Evolutionary conservation across 495 filamentous ascomycete species (phyloP).

Genomic region (Pyrenopolyporus hunteri): DNA sequence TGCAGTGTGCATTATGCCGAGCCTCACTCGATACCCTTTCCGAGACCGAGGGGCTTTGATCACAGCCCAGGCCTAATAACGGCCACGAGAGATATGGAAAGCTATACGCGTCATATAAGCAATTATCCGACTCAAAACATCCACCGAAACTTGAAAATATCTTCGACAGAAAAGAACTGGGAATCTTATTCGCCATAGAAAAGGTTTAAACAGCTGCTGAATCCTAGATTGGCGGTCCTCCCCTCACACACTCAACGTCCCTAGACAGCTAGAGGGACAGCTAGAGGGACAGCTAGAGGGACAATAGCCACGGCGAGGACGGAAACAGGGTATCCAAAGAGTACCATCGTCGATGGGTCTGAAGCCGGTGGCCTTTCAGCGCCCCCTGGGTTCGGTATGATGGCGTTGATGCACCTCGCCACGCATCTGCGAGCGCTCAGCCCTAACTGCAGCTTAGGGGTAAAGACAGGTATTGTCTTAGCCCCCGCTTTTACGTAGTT

Average conservation of each 20-base stretch:
- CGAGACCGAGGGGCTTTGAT: too few species aligned
- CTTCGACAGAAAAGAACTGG: not conserved
- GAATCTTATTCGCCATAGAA: not conserved
- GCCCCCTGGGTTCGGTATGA: not conserved
- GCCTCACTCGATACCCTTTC: not conserved
- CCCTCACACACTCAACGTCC: not conserved
- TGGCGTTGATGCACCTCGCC: constrained; percentile 18
- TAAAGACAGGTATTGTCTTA: not conserved
- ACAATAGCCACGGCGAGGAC: constrained; percentile 7
- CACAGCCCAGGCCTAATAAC: too few species aligned
- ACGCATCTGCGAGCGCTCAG: not conserved
- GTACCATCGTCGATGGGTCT: not conserved
- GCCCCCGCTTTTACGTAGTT: not conserved
- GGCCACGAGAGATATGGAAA: too few species aligned
- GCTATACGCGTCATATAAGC: constrained; percentile 11
- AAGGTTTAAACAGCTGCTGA: not conserved
- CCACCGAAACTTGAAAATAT: not conserved
- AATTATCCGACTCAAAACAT: not conserved
- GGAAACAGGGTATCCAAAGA: not conserved
- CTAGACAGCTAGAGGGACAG: not conserved
- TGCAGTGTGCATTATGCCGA: constrained; percentile 1
- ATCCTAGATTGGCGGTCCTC: not conserved
- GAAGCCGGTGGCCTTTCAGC: not conserved
- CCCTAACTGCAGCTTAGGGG: not conserved
- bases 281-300: not conserved